Evolutionary conservation across 805 yeast species (phyloP).

Genomic region (Candida michaelii): DNA sequence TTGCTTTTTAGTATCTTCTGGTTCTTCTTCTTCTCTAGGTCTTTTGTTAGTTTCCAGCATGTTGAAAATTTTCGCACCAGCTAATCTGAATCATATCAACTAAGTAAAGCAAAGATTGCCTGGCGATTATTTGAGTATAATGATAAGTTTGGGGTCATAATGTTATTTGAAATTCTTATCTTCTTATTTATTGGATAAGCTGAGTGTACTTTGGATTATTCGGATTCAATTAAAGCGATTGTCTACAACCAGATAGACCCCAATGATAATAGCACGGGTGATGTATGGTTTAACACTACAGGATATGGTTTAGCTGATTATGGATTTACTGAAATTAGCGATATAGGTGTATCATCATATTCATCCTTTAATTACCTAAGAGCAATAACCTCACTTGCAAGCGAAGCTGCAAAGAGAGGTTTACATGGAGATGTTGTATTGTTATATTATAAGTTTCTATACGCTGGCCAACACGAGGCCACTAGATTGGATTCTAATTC

Average conservation of each 20-base stretch:
- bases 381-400: slow-evolving; percentile 1
- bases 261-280: slow-evolving; percentile 2
- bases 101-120: too few species aligned
- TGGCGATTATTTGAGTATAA: too few species aligned
- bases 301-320: slow-evolving; percentile 1
- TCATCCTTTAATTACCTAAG: slow-evolving; percentile 4
- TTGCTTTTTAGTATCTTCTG: slow-evolving; percentile 34
- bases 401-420: background rate
- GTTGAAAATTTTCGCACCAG: slow-evolving; percentile 7
- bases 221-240: background rate
- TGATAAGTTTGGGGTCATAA: background rate
- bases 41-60: slow-evolving; percentile 13
- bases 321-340: slow-evolving; percentile 2
- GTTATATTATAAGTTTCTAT: slow-evolving; percentile 8
- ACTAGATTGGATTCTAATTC: slow-evolving; percentile 4
- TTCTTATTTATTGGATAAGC: background rate
- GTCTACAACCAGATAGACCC: slow-evolving; percentile 4
- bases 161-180: background rate
- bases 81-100: too few species aligned
- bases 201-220: slow-evolving; percentile 2
- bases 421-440: slow-evolving; percentile 8
- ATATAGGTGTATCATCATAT: background rate
- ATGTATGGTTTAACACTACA: slow-evolving; percentile 3
- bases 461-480: slow-evolving; percentile 6
- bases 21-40: slow-evolving; percentile 20